phyloP scores from a whole-genome alignment of 2,329 filamentous ascomycete genomes.

The Venturia carpophila region DNA sequence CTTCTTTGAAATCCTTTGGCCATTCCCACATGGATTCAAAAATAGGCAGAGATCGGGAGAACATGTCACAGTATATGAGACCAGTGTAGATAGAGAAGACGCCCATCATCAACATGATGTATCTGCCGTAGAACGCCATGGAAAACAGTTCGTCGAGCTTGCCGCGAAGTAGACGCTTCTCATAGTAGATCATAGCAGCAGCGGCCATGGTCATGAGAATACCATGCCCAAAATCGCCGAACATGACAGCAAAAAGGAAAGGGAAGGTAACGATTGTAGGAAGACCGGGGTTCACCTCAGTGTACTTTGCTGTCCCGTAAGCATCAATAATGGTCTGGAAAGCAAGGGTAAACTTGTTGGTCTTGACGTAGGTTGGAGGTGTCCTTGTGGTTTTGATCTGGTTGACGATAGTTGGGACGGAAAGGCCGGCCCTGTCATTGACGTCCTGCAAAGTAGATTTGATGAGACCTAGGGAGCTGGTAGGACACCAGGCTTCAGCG shows the following conservation, averaged over 20 bases:
- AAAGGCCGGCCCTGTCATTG: constrained; percentile 88
- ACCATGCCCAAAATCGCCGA: constrained; percentile 94
- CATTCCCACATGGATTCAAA: constrained; percentile 90
- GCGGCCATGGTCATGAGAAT: constrained; percentile 79
- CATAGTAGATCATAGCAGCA: constrained; percentile 91
- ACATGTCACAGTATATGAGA: constrained; percentile 94
- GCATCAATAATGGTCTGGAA: constrained; percentile 99
- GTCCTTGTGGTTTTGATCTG: constrained; percentile 96
- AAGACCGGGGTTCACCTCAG: constrained; percentile 91
- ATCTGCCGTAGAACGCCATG: constrained; percentile 98
- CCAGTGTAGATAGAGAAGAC: constrained; percentile 96
- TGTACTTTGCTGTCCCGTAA: constrained; percentile 95
- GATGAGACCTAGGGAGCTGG: constrained; percentile 79
- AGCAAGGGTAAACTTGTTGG: constrained; percentile 95
- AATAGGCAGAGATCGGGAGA: constrained; percentile 84
- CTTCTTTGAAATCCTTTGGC: constrained; percentile 59
- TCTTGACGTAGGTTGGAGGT: constrained; percentile 93
- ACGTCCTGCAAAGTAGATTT: constrained; percentile 93
- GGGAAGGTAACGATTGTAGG: constrained; percentile 96
- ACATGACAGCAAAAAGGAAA: constrained; percentile 99
- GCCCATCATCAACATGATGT: constrained; percentile 98
- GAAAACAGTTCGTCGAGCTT: constrained; percentile 96
- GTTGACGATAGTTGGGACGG: constrained; percentile 98
- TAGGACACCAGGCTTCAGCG: constrained; percentile 95
- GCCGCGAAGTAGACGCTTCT: constrained; percentile 70